Evolutionary conservation across 2,329 filamentous ascomycete species (phyloP).

Genomic region (Aspergillus versicolor): DNA sequence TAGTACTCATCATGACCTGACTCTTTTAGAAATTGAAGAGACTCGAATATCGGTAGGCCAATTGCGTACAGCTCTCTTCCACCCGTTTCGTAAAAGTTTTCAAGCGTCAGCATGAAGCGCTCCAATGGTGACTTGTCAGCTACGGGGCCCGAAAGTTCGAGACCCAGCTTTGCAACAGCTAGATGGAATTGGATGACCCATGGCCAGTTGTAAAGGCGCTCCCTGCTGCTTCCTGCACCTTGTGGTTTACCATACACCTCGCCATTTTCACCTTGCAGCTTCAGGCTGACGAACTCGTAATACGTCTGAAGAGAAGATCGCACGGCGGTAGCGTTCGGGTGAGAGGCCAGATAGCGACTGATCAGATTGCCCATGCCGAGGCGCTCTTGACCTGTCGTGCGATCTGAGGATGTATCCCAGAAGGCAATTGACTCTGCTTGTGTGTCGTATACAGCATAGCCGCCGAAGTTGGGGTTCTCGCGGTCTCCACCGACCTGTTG

Average conservation of each 20-base stretch:
- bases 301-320: background rate
- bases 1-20: background rate
- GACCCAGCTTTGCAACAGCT: background rate
- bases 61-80: background rate
- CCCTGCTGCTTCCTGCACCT: background rate
- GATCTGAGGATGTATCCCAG: background rate
- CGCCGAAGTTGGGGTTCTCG: background rate
- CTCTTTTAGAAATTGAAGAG: background rate
- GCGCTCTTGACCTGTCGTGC: background rate
- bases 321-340: background rate
- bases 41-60: background rate
- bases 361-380: background rate
- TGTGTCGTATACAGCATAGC: slow-evolving; percentile 12
- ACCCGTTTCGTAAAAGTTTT: background rate
- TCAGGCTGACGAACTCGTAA: background rate
- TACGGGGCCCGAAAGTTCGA: background rate
- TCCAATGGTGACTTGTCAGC: background rate
- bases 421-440: background rate
- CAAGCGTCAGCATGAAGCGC: background rate
- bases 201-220: background rate
- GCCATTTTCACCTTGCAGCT: background rate
- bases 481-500: background rate
- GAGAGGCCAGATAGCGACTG: background rate
- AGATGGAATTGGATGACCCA: slow-evolving; percentile 1
- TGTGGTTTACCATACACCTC: background rate